A percentile compares a stretch with the other conserved stretches of the same genome.
These are phyloP conservation scores for Xerocomellus intermedius DNA, from an alignment of 768 basidiomycete species.

Conservation along the genomic window DNA sequence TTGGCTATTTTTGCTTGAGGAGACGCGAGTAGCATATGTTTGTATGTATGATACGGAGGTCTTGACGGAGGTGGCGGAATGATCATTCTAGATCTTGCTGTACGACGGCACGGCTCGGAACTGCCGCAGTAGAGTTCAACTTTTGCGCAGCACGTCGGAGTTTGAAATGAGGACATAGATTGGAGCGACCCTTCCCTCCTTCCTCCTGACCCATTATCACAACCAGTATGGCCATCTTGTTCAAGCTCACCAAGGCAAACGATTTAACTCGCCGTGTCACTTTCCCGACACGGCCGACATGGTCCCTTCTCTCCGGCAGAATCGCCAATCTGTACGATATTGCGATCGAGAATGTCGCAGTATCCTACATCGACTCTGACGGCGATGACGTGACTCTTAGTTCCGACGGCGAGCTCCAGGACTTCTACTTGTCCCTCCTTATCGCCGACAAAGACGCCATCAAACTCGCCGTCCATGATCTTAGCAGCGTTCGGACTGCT, in stretches of 20 bases:
- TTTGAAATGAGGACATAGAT: constrained; percentile 36
- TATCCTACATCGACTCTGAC: constrained; percentile 72
- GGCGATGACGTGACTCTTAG: constrained; percentile 76
- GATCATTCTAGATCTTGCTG: background rate
- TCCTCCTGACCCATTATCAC: constrained; percentile 34
- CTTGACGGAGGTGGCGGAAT: background rate
- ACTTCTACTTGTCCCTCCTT: constrained; percentile 52
- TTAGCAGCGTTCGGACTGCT: constrained; percentile 39
- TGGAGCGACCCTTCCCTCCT: background rate
- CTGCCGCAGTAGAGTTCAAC: constrained; percentile 5
- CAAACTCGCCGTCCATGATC: constrained; percentile 65
- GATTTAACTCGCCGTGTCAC: constrained; percentile 59
- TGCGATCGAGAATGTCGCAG: constrained; percentile 55
- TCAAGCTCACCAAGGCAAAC: constrained; percentile 63
- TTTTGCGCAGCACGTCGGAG: constrained; percentile 42
- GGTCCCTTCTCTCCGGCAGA: constrained; percentile 55
- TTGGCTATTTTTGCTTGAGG: constrained; percentile 68
- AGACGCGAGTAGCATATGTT: background rate
- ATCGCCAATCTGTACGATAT: constrained; percentile 56
- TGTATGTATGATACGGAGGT: background rate
- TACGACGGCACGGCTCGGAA: background rate
- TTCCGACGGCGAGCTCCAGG: constrained; percentile 74
- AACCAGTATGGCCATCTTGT: constrained; percentile 44
- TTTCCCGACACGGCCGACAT: constrained; percentile 52
- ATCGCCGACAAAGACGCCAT: constrained; percentile 31